These are phyloP conservation scores for Kodamaea suecica DNA, from an alignment of 1,139 yeast species.

Conservation along the genomic window DNA sequence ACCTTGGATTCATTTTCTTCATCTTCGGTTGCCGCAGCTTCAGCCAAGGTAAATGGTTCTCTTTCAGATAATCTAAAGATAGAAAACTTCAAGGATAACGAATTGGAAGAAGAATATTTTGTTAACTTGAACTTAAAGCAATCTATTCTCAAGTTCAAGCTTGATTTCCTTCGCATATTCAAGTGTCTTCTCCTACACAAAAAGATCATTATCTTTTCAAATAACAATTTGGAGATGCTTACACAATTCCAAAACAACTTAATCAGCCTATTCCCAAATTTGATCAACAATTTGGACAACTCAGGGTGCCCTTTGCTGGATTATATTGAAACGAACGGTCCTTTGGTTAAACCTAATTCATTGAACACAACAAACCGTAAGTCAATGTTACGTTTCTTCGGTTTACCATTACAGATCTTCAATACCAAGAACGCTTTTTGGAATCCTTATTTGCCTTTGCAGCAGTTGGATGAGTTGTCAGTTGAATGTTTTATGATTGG, in stretches of 20 bases:
- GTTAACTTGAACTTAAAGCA: slow-evolving; percentile 74
- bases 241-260: slow-evolving; percentile 76
- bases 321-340: slow-evolving; percentile 49
- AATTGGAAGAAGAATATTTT: slow-evolving; percentile 45
- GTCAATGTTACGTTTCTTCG: slow-evolving; percentile 76
- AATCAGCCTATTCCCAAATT: slow-evolving; percentile 72
- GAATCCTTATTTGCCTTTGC: slow-evolving; percentile 90
- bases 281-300: slow-evolving; percentile 68
- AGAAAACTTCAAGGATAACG: slow-evolving; percentile 20
- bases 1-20: not conserved
- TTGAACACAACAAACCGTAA: slow-evolving; percentile 74
- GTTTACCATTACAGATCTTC: slow-evolving; percentile 83
- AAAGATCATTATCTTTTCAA: slow-evolving; percentile 68
- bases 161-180: slow-evolving; percentile 62
- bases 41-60: no score
- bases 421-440: slow-evolving; percentile 81
- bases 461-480: slow-evolving; percentile 74
- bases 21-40: not conserved
- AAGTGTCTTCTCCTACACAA: slow-evolving; percentile 78
- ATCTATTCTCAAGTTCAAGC: slow-evolving; percentile 56
- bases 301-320: slow-evolving; percentile 78
- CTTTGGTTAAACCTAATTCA: slow-evolving; percentile 59
- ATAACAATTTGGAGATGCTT: slow-evolving; percentile 67
- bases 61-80: not conserved
- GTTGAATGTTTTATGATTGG: slow-evolving; percentile 76